These are phyloP conservation scores for Coemansia sp. DNA, from an alignment of 192 early-diverging fungal genomes.

Conservation along the genomic window DNA sequence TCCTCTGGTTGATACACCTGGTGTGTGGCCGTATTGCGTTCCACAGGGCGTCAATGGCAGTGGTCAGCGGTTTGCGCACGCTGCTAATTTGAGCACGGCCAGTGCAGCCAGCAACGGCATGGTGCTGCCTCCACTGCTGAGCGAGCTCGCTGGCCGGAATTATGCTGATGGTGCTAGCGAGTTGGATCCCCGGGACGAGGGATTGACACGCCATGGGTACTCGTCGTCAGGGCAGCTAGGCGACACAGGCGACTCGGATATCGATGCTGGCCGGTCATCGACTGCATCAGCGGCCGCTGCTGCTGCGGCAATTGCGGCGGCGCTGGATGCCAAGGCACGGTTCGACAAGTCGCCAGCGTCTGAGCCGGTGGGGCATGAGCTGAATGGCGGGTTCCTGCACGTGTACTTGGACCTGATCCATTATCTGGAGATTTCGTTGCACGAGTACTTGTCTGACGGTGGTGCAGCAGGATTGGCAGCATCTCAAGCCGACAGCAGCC, in stretches of 20 bases:
- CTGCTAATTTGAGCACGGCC: slow-evolving; percentile 35
- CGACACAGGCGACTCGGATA: slow-evolving; percentile 18
- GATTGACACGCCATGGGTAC: slow-evolving; percentile 4
- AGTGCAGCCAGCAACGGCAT: slow-evolving; percentile 34
- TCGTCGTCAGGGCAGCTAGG: slow-evolving; percentile 13
- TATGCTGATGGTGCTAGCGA: not conserved
- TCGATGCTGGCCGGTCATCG: slow-evolving; percentile 24
- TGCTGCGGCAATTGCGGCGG: slow-evolving; percentile 19
- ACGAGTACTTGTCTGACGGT: slow-evolving; percentile 22
- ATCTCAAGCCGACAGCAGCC: not conserved
- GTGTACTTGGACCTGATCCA: slow-evolving; percentile 66
- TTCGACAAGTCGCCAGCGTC: slow-evolving; percentile 20
- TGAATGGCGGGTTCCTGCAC: slow-evolving; percentile 62
- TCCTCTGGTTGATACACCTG: slow-evolving; percentile 24
- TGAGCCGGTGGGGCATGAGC: slow-evolving; percentile 13
- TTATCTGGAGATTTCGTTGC: slow-evolving; percentile 44
- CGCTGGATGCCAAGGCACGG: slow-evolving; percentile 35
- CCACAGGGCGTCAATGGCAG: slow-evolving; percentile 6
- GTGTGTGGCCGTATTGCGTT: slow-evolving; percentile 17
- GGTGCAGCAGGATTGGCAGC: not conserved
- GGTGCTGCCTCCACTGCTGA: not conserved
- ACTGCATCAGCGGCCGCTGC: slow-evolving; percentile 11
- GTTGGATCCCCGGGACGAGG: not conserved
- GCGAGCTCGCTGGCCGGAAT: not conserved
- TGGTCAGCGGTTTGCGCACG: slow-evolving; percentile 29